A percentile compares a stretch with the other conserved stretches of the same genome.
These are phyloP conservation scores for Aureobasidium lini DNA, from an alignment of 2,329 filamentous ascomycete species.

Conservation along the genomic window DNA sequence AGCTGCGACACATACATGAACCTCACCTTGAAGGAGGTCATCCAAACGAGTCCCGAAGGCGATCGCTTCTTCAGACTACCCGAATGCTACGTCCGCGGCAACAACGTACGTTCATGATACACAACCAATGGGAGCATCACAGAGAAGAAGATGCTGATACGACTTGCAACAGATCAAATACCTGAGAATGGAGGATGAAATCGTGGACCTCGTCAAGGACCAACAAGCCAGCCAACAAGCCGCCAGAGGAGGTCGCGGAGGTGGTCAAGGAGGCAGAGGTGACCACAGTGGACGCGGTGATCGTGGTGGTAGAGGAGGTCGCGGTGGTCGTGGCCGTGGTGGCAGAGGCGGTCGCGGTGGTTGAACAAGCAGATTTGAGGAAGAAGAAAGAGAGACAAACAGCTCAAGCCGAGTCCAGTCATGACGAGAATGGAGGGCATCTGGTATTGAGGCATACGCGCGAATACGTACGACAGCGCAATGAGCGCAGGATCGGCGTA, in stretches of 20 bases:
- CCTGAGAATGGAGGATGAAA: constrained; percentile 89
- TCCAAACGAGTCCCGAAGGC: constrained; percentile 90
- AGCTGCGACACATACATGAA: constrained; percentile 99
- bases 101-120: constrained; percentile 61
- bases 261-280: constrained; percentile 45
- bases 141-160: constrained; percentile 3
- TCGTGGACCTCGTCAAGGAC: constrained; percentile 89
- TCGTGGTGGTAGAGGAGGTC: constrained; percentile 50
- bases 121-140: not conserved
- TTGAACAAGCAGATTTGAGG: not conserved
- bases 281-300: constrained; percentile 46
- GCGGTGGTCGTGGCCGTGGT: constrained; percentile 45
- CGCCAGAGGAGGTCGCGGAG: constrained; percentile 56
- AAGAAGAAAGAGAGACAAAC: not conserved
- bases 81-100: constrained; percentile 93
- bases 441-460: not conserved
- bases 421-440: not conserved
- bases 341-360: constrained; percentile 40
- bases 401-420: not conserved
- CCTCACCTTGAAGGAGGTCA: constrained; percentile 90
- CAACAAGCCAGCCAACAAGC: constrained; percentile 65
- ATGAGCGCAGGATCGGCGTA: not conserved
- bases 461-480: not conserved
- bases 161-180: constrained; percentile 76
- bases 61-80: constrained; percentile 88